Evolutionary conservation across 208 protist genomes (phyloP), one percentile per base, ranked within the genome.

Genomic region (Endotrypanum monterogeii): DNA sequence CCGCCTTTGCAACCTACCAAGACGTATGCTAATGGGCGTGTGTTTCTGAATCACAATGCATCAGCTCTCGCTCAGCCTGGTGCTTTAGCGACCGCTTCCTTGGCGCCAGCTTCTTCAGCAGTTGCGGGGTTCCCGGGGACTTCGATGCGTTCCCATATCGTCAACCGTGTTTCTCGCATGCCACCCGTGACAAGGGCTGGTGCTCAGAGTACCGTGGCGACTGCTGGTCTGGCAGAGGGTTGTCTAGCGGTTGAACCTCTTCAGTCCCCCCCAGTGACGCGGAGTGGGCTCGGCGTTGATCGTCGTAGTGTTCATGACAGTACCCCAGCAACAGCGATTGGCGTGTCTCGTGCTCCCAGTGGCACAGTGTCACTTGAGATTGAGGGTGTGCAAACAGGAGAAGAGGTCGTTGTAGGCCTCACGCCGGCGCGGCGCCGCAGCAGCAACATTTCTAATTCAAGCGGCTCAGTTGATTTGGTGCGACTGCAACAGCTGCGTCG

Each of bases 381-480:
- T 35, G 89, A 86, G 50, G 92, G 92, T 1, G 80, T 82, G n/a
- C 89, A 88, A 39, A 94, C 87, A 0, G 92, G 92, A 11, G 86
- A 93, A 72, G 85, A 87, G 69, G 83, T 87, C 16, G 25, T 83
- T 1, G 71, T 89, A 39, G 67, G 80, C 25, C 65, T 46, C 20
- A 58, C 57, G 11, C 51, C 44, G 23, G 76, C 39, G 14, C 85
- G 79, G 0, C 70, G 41, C 1, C 68, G 58, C 69, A 85, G 70
- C 77, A 71, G 35, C 50, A 55, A 16, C 54, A 52, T 23, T 2
- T 16, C 50, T 11, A 25, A 41, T 2, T 20, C 69, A 41, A 72
- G 65, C 37, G 4, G 50, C 57, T 57, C 73, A 46, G 35, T 71
- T 14, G 74, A 83, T 28, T 44, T 57, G 67, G 57, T 30, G 23